phyloP scores from a whole-genome alignment of 2,329 filamentous ascomycete genomes.

The Pestalotiopsis fici region DNA sequence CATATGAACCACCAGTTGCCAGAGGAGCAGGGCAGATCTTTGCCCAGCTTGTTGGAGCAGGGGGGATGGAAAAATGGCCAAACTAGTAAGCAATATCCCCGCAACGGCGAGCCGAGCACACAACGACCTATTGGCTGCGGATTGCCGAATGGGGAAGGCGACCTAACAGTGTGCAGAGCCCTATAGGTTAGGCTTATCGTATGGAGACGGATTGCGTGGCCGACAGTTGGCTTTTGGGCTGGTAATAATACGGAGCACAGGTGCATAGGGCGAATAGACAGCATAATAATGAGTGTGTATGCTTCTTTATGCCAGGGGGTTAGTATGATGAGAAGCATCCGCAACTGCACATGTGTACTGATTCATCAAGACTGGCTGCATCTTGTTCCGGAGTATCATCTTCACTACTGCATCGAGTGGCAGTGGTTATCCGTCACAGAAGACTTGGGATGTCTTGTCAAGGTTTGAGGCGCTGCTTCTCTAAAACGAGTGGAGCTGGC shows the following conservation, averaged over 20 bases:
- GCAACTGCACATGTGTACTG: neutral
- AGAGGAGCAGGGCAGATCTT: neutral
- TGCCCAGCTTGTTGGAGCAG: neutral
- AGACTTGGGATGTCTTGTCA: constrained; percentile 2
- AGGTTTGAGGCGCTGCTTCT: neutral
- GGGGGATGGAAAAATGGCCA: neutral
- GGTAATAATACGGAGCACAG: neutral
- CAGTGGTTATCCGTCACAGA: neutral
- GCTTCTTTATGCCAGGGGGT: neutral
- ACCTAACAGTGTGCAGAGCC: neutral
- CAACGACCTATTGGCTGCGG: neutral
- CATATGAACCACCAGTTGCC: neutral
- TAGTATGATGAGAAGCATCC: neutral
- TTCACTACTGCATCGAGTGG: neutral
- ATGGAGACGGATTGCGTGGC: neutral
- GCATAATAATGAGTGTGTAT: neutral
- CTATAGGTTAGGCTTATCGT: neutral
- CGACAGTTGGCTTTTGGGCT: neutral
- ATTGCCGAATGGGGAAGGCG: constrained; percentile 4
- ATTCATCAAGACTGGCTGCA: neutral
- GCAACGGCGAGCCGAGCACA: neutral
- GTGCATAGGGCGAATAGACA: neutral
- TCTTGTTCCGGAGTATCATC: neutral
- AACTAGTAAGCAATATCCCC: neutral
- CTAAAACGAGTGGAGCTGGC: neutral